Conservation (phyloP, 805 yeast genomes). For the Candida berthetii region DNA sequence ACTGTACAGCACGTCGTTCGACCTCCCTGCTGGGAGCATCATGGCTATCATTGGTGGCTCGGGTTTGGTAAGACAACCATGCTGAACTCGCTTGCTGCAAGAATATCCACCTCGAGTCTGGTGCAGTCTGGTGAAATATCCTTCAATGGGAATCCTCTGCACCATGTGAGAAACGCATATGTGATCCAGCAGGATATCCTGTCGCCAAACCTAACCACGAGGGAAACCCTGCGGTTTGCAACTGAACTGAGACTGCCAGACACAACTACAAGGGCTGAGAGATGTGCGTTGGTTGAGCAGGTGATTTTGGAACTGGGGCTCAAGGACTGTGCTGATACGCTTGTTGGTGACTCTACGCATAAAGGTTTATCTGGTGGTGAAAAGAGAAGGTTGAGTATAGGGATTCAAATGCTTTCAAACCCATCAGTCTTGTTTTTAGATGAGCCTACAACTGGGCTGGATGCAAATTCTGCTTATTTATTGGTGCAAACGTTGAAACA, state of each 20-base stretch:
- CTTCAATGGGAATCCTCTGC: conserved; percentile 20
- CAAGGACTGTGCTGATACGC: conserved; percentile 57
- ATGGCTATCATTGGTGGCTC: conserved; percentile 88
- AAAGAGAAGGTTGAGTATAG: conserved; percentile 71
- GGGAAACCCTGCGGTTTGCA: conserved; percentile 66
- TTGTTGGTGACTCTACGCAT: conserved; percentile 49
- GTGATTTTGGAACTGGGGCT: conserved; percentile 65
- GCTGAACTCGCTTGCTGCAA: conserved; percentile 57
- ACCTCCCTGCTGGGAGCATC: conserved; percentile 55
- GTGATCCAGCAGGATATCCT: conserved; percentile 74
- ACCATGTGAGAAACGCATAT: conserved; percentile 39
- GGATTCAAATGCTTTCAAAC: conserved; percentile 71
- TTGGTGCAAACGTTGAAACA: conserved; percentile 57
- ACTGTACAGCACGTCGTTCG: conserved; percentile 42
- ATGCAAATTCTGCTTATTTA: conserved; percentile 69
- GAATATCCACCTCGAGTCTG: conserved; percentile 35
- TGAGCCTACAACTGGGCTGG: conserved; percentile 88
- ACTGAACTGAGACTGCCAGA: conserved; percentile 66
- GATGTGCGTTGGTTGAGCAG: conserved; percentile 48
- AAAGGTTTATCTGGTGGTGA: conserved; percentile 82
- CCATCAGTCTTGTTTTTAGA: conserved; percentile 77
- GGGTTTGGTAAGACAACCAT: conserved; percentile 87
- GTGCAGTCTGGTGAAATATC: conserved; percentile 34
- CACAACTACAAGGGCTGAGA: conserved; percentile 32
- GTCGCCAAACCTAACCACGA: conserved; percentile 64